Conservation (phyloP, 345 rosid species). For the Lepidium africanum region DNA sequence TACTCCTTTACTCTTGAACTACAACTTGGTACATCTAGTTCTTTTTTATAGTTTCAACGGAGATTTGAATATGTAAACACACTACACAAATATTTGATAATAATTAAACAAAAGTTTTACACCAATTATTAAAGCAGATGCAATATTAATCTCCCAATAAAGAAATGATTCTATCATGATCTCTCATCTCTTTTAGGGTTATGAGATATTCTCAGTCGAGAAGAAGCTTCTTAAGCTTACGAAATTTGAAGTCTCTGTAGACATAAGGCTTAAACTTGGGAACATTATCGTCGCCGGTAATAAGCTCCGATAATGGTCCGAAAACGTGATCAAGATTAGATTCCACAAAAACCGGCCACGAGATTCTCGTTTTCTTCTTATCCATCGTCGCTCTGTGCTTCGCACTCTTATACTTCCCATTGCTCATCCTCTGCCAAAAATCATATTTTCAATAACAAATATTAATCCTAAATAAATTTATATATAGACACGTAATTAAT, state of each 20-base stretch:
- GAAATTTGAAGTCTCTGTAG: slow-evolving; percentile 3
- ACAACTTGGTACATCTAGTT: no score
- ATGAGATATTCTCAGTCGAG: slow-evolving; percentile 9
- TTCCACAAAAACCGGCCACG: slow-evolving; percentile 80
- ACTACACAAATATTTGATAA: no score
- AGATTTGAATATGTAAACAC: no score
- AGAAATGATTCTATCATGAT: background rate
- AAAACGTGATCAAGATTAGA: slow-evolving; percentile 47
- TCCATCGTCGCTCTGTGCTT: slow-evolving; percentile 48
- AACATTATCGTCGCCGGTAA: slow-evolving; percentile 21
- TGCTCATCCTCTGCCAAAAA: slow-evolving; percentile 50
- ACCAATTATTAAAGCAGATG: no score
- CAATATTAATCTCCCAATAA: no score
- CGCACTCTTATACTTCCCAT: slow-evolving; percentile 49
- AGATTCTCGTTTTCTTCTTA: slow-evolving; percentile 58
- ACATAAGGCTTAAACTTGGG: slow-evolving; percentile 39
- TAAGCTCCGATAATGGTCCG: slow-evolving; percentile 50
- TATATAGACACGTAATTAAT: no score
- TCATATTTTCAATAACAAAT: background rate
- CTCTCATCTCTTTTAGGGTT: background rate
- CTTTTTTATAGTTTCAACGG: no score
- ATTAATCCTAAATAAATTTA: no score
- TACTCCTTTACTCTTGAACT: no score
- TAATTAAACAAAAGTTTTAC: no score
- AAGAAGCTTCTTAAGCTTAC: slow-evolving; percentile 6